These are phyloP conservation scores for Daldinia caldariorum DNA, from an alignment of 495 filamentous ascomycete species.

Conservation along the genomic window DNA sequence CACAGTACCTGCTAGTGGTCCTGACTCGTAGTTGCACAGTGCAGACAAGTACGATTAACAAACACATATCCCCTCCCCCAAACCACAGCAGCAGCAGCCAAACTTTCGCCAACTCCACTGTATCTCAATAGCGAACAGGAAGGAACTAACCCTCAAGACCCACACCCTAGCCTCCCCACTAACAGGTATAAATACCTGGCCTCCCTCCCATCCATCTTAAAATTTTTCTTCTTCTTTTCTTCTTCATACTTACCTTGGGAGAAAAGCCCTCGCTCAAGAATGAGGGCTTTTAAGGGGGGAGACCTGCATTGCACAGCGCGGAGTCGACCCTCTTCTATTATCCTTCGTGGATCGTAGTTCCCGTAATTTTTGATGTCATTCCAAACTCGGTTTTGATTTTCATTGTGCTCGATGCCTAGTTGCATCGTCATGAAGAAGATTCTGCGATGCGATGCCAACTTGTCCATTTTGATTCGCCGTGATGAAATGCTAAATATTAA, in stretches of 20 bases:
- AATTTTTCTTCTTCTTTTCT: constrained; percentile 42
- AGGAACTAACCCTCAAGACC: not conserved
- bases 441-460: too few relatives aligned
- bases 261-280: constrained; percentile 68
- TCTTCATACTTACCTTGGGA: constrained; percentile 79
- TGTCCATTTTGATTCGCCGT: too few relatives aligned
- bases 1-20: too few relatives aligned
- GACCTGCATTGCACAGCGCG: constrained; percentile 84
- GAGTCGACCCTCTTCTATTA: constrained; percentile 72
- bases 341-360: constrained; percentile 59
- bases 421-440: constrained; percentile 34
- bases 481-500: too few relatives aligned
- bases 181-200: constrained; percentile 14
- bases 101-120: too few relatives aligned
- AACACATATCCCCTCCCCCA: too few relatives aligned
- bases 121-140: not conserved
- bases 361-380: constrained; percentile 19
- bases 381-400: constrained; percentile 9
- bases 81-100: not conserved
- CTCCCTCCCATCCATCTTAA: constrained; percentile 10
- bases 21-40: too few relatives aligned
- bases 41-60: too few relatives aligned
- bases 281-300: constrained; percentile 66
- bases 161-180: not conserved
- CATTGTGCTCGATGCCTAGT: constrained; percentile 22